Evolutionary conservation across 805 yeast species (phyloP).

Genomic region (Saccharomycopsis sp.): DNA sequence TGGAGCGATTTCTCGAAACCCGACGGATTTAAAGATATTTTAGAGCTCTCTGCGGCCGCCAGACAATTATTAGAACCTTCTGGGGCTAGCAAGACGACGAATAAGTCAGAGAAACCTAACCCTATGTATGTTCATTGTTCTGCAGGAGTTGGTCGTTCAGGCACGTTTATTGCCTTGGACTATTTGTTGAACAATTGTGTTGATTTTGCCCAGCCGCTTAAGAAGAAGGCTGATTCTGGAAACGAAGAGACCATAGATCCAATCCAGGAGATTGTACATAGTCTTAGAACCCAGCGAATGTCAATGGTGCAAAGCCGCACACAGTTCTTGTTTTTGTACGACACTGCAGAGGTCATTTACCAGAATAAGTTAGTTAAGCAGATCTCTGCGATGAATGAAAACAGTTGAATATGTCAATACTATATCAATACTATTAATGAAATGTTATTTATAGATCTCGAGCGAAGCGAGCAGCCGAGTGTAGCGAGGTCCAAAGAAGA

Average conservation of each 20-base stretch:
- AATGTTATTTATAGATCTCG: too few species aligned
- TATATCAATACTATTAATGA: too few species aligned
- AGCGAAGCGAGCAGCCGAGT: too few species aligned
- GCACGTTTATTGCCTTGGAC: conserved; percentile 74
- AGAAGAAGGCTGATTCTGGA: not conserved
- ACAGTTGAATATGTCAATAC: not conserved
- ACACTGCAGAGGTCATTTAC: conserved; percentile 24
- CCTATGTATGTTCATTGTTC: conserved; percentile 84
- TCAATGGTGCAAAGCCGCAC: conserved; percentile 44
- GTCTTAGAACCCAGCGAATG: conserved; percentile 40
- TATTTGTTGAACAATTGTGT: conserved; percentile 29
- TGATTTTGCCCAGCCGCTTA: conserved; percentile 6
- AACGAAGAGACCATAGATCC: conserved; percentile 28
- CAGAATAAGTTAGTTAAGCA: not conserved
- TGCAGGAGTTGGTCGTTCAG: conserved; percentile 96
- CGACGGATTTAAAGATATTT: conserved; percentile 37
- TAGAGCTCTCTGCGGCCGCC: conserved; percentile 33
- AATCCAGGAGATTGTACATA: conserved; percentile 34
- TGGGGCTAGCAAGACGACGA: not conserved
- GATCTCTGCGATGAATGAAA: not conserved
- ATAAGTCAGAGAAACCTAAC: conserved; percentile 4
- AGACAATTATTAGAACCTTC: conserved; percentile 7
- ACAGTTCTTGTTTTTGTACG: conserved; percentile 42
- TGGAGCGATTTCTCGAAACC: conserved; percentile 86
- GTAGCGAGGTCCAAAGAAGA: too few species aligned